Evolutionary conservation across 257 asterid species (phyloP).

Genomic region (Primulina huaijiensis): DNA sequence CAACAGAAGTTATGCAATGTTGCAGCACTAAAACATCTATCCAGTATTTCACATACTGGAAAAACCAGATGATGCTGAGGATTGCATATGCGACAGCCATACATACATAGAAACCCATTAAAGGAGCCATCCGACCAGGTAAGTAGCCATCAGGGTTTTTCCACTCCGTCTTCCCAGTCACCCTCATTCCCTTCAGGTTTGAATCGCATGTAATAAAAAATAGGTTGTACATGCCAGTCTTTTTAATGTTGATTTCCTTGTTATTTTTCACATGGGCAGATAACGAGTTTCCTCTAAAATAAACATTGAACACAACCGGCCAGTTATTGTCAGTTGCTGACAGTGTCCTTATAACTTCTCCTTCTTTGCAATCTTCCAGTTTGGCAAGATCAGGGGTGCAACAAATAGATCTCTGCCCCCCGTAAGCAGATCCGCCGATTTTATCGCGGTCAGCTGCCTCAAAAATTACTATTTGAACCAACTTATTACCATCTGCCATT

Average conservation of each 20-base stretch:
- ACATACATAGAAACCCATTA: slow-evolving; percentile 70
- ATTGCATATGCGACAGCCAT: slow-evolving; percentile 74
- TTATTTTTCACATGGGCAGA: slow-evolving; percentile 65
- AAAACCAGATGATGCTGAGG: slow-evolving; percentile 75
- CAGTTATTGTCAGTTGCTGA: slow-evolving; percentile 62
- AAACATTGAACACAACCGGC: slow-evolving; percentile 69
- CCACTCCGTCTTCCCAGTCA: slow-evolving; percentile 90
- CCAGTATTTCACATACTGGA: slow-evolving; percentile 79
- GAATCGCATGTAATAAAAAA: slow-evolving; percentile 95
- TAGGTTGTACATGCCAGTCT: slow-evolving; percentile 93
- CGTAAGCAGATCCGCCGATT: slow-evolving; percentile 97
- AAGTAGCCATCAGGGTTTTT: slow-evolving; percentile 89
- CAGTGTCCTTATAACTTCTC: slow-evolving; percentile 70
- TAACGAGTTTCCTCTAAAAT: slow-evolving; percentile 59
- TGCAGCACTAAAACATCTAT: slow-evolving; percentile 80
- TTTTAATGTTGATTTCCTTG: slow-evolving; percentile 60
- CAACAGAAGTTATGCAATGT: slow-evolving; percentile 84
- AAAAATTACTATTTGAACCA: slow-evolving; percentile 81
- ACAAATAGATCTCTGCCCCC: slow-evolving; percentile 95
- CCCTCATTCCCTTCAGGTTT: slow-evolving; percentile 70
- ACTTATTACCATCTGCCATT: slow-evolving; percentile 61
- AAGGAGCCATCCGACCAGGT: slow-evolving; percentile 98
- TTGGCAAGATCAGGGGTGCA: slow-evolving; percentile 96
- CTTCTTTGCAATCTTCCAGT: slow-evolving; percentile 91
- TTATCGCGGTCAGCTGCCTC: slow-evolving; percentile 90